A percentile compares a stretch with the other conserved stretches of the same genome.
Evolutionary conservation across 352 stramenopile species (phyloP).

Genomic region (Phytophthora pseudosyringae): DNA sequence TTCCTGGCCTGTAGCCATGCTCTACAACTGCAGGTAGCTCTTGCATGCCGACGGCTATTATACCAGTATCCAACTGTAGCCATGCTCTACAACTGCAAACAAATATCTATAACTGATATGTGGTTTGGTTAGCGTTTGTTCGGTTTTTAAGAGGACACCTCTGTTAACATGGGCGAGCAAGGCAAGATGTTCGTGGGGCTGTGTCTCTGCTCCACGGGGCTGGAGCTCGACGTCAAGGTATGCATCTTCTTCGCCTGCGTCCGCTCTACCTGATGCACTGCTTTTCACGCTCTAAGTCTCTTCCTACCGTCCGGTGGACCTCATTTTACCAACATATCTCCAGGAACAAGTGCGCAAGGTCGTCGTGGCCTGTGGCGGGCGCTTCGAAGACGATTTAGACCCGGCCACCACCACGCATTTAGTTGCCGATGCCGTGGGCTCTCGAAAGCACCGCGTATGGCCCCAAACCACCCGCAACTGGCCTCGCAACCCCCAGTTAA

Average conservation of each 20-base stretch:
- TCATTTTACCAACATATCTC: background rate
- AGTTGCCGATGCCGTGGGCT: conserved; percentile 65
- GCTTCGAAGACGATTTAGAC: conserved; percentile 64
- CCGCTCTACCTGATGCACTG: conserved; percentile 12
- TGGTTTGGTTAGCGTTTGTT: too few species aligned
- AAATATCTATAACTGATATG: background rate
- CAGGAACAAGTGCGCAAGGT: conserved; percentile 81
- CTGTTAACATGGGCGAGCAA: conserved; percentile 22
- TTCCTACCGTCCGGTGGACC: background rate
- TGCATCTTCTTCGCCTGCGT: background rate
- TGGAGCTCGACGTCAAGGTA: conserved; percentile 64
- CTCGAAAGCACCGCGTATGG: conserved; percentile 67
- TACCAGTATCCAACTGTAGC: too few species aligned
- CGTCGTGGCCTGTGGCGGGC: conserved; percentile 59
- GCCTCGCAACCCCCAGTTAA: background rate
- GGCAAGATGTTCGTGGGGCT: conserved; percentile 54
- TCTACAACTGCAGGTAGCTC: conserved; percentile 12
- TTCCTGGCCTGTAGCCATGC: conserved; percentile 28
- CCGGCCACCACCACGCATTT: conserved; percentile 62
- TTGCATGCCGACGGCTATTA: background rate
- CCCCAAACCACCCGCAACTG: conserved; percentile 1
- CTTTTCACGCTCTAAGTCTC: background rate
- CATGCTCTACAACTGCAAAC: too few species aligned
- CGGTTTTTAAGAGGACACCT: background rate
- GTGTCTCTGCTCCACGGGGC: conserved; percentile 58